Conservation (phyloP, 202 grass and related monocot species). For the Carex sylvatica region DNA sequence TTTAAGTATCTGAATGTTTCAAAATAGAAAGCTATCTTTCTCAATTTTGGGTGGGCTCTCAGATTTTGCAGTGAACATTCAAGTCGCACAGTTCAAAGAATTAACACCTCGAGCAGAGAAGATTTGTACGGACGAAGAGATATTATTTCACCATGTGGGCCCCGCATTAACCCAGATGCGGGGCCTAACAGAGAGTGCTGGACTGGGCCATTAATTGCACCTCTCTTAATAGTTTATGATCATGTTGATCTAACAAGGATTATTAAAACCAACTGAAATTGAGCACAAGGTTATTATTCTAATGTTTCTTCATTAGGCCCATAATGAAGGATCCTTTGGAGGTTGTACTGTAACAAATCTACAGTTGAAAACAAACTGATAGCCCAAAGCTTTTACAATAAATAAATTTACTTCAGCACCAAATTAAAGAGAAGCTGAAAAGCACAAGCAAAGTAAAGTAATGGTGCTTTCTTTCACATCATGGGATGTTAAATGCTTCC, state of each 20-base stretch:
- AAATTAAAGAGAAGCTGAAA: background rate
- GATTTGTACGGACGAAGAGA: background rate
- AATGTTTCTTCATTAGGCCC: background rate
- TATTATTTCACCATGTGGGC: background rate
- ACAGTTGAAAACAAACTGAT: background rate
- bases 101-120: constrained; percentile 7
- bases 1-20: background rate
- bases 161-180: background rate
- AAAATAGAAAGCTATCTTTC: background rate
- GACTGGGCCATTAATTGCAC: background rate
- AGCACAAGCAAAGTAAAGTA: background rate
- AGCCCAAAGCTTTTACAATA: background rate
- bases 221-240: too few relatives aligned
- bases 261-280: background rate
- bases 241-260: background rate
- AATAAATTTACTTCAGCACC: background rate
- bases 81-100: constrained; percentile 17
- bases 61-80: constrained; percentile 13
- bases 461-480: background rate
- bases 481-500: background rate
- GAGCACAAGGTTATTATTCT: background rate
- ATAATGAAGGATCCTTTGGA: background rate
- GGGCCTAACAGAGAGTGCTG: background rate
- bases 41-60: constrained; percentile 4
- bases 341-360: background rate